Percentiles rank a stretch among this genome's conserved stretches.
Evolutionary conservation across 441 rosid species (phyloP).

Genomic region (Erodium moschatum): DNA sequence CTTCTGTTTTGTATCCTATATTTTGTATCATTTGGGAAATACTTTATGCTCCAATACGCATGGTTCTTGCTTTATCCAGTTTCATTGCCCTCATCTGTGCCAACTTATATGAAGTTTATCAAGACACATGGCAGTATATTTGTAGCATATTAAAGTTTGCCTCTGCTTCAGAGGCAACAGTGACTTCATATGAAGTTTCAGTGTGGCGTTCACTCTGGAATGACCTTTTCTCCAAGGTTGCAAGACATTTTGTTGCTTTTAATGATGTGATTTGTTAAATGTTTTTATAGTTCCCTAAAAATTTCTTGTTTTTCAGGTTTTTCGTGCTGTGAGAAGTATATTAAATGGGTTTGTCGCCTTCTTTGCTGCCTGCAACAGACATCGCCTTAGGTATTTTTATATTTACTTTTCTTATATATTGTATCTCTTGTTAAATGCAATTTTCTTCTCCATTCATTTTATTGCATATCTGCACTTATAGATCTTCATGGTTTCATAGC

Average conservation of each 20-base stretch:
- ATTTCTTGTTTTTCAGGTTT: constrained; percentile 20
- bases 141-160: constrained; percentile 17
- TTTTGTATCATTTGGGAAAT: constrained; percentile 23
- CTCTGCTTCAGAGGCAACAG: constrained; percentile 21
- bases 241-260: not conserved
- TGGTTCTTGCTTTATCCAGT: constrained; percentile 23
- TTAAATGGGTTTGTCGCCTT: constrained; percentile 27
- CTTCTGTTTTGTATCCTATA: constrained; percentile 22
- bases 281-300: not conserved
- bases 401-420: not conserved
- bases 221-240: constrained; percentile 28
- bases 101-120: constrained; percentile 15
- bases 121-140: constrained; percentile 12
- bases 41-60: constrained; percentile 23
- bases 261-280: not conserved
- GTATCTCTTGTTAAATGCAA: not conserved
- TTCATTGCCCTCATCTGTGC: constrained; percentile 17
- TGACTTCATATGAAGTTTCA: constrained; percentile 17
- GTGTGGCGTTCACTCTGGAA: constrained; percentile 28
- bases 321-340: constrained; percentile 27
- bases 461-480: not conserved
- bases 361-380: constrained; percentile 29
- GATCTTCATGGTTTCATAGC: constrained; percentile 2
- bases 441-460: not conserved
- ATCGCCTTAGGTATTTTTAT: constrained; percentile 26